phyloP scores from a whole-genome alignment of 257 asterid genomes.

The Primulina huaijiensis region DNA sequence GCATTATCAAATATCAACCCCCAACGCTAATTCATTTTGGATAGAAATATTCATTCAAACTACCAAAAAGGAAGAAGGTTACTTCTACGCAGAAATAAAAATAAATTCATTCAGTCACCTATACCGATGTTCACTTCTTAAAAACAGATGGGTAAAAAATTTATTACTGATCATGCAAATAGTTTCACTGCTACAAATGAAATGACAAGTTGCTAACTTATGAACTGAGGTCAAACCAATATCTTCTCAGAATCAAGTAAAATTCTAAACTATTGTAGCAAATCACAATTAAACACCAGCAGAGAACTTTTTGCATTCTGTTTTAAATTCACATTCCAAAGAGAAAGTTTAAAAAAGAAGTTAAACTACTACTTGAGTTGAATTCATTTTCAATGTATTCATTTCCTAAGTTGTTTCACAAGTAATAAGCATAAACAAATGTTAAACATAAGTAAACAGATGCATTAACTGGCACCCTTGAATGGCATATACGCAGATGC shows the following conservation, averaged over 20 bases:
- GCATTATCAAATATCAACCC: slow-evolving; percentile 8
- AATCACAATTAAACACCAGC: not conserved
- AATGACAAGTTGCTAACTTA: not conserved
- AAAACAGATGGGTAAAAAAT: not conserved
- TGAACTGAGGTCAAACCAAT: slow-evolving; percentile 10
- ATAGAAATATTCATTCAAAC: not conserved
- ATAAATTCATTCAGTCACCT: not conserved
- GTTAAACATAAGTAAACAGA: not conserved
- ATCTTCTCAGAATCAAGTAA: slow-evolving; percentile 7
- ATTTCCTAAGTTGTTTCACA: not conserved
- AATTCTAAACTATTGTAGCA: not conserved
- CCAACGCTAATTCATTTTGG: not conserved
- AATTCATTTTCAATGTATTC: not conserved
- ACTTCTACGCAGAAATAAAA: slow-evolving; percentile 1
- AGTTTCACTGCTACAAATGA: slow-evolving; percentile 5
- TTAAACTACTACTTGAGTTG: not conserved
- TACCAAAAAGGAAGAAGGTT: not conserved
- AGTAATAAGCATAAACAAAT: not conserved
- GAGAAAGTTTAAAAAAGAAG: slow-evolving; percentile 1
- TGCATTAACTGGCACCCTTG: not conserved
- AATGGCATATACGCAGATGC: slow-evolving; percentile 3
- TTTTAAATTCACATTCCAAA: not conserved
- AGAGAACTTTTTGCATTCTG: not conserved
- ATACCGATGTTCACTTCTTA: not conserved
- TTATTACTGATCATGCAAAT: not conserved